Evolutionary conservation across 1,284 basidiomycete species (phyloP).

Genomic region (Ceratobasidium sp.): DNA sequence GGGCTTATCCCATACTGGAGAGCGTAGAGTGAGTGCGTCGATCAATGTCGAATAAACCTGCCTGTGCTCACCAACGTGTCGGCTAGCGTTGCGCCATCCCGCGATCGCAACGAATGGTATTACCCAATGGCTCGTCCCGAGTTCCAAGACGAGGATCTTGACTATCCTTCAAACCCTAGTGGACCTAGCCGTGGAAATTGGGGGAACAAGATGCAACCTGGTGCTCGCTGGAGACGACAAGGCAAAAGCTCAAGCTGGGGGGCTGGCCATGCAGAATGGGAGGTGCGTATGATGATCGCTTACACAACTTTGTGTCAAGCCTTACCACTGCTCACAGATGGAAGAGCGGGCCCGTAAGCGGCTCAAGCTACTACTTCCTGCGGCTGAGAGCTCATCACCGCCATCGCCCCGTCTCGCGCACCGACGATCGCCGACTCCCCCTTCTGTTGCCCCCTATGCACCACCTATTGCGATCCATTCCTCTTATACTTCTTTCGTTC

Average conservation of each 20-base stretch:
- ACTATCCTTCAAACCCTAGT: constrained; percentile 58
- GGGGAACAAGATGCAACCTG: constrained; percentile 75
- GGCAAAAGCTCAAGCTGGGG: constrained; percentile 83
- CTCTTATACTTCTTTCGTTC: constrained; percentile 80
- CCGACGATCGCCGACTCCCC: constrained; percentile 61
- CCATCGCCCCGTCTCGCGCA: constrained; percentile 59
- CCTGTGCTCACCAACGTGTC: not conserved
- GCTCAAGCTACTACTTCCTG: constrained; percentile 68
- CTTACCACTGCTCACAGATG: constrained; percentile 59
- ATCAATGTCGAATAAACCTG: not conserved
- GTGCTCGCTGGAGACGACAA: constrained; percentile 76
- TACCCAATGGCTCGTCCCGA: constrained; percentile 63
- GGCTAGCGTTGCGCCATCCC: constrained; percentile 27
- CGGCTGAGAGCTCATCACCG: constrained; percentile 60
- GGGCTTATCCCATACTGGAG: not conserved
- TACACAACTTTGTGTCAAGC: constrained; percentile 38
- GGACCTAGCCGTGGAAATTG: constrained; percentile 71
- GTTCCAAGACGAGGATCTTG: constrained; percentile 63
- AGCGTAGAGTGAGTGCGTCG: constrained; percentile 28
- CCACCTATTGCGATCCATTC: constrained; percentile 71
- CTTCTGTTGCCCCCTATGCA: constrained; percentile 70
- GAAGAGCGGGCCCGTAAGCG: constrained; percentile 84
- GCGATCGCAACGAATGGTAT: constrained; percentile 79
- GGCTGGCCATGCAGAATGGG: constrained; percentile 81
- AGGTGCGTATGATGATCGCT: constrained; percentile 62